Conservation (phyloP, 2,329 filamentous ascomycete genomes). For the Thermochaetoides dissita region DNA sequence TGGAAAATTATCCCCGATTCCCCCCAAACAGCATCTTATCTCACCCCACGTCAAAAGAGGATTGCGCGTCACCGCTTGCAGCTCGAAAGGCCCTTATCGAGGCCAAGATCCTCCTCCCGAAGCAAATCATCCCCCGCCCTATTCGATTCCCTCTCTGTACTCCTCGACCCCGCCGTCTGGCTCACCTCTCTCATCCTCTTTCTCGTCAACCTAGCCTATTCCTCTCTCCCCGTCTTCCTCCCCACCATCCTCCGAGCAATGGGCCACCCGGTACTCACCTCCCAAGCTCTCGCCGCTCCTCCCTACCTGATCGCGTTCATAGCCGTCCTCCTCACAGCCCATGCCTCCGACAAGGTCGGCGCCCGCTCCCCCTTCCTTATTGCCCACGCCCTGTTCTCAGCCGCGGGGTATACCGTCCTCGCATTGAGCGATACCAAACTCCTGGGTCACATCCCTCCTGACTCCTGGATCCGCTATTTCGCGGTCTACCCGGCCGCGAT, state of each 20-base stretch:
- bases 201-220: constrained; percentile 76
- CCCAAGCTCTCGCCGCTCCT: constrained; percentile 68
- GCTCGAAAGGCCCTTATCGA: background rate
- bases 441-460: no score
- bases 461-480: constrained; percentile 42
- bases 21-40: constrained; percentile 50
- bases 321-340: constrained; percentile 56
- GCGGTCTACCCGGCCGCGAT: constrained; percentile 65
- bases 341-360: constrained; percentile 52
- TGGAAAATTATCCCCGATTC: constrained; percentile 67
- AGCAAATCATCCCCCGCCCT: constrained; percentile 29
- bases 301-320: constrained; percentile 68
- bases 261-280: constrained; percentile 53
- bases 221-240: constrained; percentile 74
- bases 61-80: constrained; percentile 55
- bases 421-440: constrained; percentile 19
- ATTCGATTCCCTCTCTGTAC: constrained; percentile 42
- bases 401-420: constrained; percentile 43
- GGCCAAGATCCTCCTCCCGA: constrained; percentile 6
- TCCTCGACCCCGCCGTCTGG: constrained; percentile 56
- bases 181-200: constrained; percentile 74
- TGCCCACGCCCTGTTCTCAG: constrained; percentile 53
- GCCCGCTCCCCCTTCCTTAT: constrained; percentile 54
- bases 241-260: constrained; percentile 66
- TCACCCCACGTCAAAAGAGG: constrained; percentile 49